A percentile compares a stretch with the other conserved stretches of the same genome.
Conservation (phyloP, 176 grass and related monocot species). For the Metroxylon sagu region DNA sequence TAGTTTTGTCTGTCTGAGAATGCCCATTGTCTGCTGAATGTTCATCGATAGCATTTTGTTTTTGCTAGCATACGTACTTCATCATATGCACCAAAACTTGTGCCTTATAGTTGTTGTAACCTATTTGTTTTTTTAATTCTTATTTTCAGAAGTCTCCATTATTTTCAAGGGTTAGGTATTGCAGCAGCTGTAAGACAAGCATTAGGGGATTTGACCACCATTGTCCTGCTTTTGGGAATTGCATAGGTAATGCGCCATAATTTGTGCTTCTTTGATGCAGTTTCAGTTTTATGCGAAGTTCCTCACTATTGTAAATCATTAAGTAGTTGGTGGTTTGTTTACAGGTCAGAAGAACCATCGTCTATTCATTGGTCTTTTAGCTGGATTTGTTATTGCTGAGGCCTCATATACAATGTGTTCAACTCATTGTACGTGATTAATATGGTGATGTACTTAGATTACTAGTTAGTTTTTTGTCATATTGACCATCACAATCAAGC, state of each 20-base stretch:
- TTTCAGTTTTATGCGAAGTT: constrained; percentile 1
- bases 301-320: too few species aligned
- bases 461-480: too few species aligned
- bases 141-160: constrained; percentile 57
- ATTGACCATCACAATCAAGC: too few species aligned
- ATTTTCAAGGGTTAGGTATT: constrained; percentile 67
- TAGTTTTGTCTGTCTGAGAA: too few species aligned
- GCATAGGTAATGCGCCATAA: constrained; percentile 56
- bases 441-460: not conserved
- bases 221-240: constrained; percentile 92
- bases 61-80: too few species aligned
- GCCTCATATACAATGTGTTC: constrained; percentile 92
- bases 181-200: constrained; percentile 63
- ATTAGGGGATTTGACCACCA: constrained; percentile 88
- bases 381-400: constrained; percentile 89
- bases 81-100: too few species aligned
- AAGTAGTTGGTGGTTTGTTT: too few species aligned
- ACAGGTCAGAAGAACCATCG: constrained; percentile 81
- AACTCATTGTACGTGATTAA: constrained; percentile 58
- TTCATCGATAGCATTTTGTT: too few species aligned
- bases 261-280: not conserved
- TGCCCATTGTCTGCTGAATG: too few species aligned
- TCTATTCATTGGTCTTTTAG: constrained; percentile 80
- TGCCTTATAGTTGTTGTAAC: too few species aligned
- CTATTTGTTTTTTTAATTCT: constrained; percentile 6